Evolutionary conservation across 179 eudicot species (phyloP).

Genomic region (Vitellaria paradoxa): DNA sequence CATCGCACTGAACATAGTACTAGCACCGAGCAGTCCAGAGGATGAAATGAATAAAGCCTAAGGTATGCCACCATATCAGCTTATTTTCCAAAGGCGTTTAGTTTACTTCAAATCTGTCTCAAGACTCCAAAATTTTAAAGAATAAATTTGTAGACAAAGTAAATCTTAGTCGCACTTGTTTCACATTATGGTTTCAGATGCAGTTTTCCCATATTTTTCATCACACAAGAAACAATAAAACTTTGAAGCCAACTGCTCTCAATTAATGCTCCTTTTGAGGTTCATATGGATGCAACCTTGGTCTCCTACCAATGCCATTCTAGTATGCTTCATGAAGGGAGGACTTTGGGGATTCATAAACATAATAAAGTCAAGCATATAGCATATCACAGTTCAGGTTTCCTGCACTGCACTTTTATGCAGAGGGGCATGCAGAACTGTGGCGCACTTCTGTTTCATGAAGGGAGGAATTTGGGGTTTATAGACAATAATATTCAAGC

Average conservation of each 20-base stretch:
- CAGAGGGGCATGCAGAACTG: too few species aligned
- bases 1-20: conserved; percentile 90
- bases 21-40: conserved; percentile 77
- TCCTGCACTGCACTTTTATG: too few species aligned
- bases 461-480: too few species aligned
- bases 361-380: too few species aligned
- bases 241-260: not conserved
- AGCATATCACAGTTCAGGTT: too few species aligned
- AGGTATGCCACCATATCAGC: conserved; percentile 46
- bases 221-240: not conserved
- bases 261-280: not conserved
- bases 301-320: not conserved
- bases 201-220: not conserved
- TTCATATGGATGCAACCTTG: not conserved
- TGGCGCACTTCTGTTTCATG: too few species aligned
- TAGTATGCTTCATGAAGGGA: too few species aligned
- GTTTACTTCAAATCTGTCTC: not conserved
- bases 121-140: not conserved
- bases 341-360: too few species aligned
- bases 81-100: not conserved
- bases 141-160: not conserved
- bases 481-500: too few species aligned
- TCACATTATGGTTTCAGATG: not conserved
- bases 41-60: conserved; percentile 77
- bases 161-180: not conserved